Evolutionary conservation across 192 early-diverging fungal species (phyloP).

Genomic region (Polychytrium aggregatum): DNA sequence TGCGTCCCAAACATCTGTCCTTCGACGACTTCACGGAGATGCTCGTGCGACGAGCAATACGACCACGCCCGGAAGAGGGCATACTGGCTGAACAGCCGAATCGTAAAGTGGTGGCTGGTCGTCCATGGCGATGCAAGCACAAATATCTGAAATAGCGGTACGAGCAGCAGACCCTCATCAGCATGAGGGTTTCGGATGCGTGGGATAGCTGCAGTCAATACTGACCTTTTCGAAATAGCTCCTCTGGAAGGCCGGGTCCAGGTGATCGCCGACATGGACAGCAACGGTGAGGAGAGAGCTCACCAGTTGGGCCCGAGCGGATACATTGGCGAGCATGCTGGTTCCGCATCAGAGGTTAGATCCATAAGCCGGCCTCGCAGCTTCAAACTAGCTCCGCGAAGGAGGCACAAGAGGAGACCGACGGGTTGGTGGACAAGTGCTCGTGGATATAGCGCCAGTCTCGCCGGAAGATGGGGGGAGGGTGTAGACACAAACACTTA

Average conservation of each 20-base stretch:
- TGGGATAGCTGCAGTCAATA: background rate
- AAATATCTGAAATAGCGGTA: constrained; percentile 6
- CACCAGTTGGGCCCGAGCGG: constrained; percentile 22
- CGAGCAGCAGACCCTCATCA: background rate
- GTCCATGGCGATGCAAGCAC: constrained; percentile 26
- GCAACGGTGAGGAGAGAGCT: constrained; percentile 31
- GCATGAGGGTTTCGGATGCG: background rate
- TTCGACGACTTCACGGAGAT: background rate
- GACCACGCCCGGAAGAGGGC: constrained; percentile 3
- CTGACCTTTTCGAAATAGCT: constrained; percentile 18
- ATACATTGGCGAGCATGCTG: constrained; percentile 16
- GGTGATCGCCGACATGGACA: constrained; percentile 16
- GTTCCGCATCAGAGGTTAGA: too few species aligned
- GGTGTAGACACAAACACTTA: background rate
- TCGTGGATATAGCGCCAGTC: too few species aligned
- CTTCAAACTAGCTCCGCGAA: too few species aligned
- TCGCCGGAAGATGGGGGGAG: too few species aligned
- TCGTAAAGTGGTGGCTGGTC: constrained; percentile 24
- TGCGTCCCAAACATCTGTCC: constrained; percentile 4
- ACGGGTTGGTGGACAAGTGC: background rate
- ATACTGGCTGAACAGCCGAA: constrained; percentile 24
- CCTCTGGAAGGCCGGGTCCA: constrained; percentile 10
- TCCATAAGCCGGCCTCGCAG: too few species aligned
- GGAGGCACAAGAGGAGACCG: too few species aligned
- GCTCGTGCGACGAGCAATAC: constrained; percentile 5